Percentiles rank a stretch among this genome's conserved stretches.
Evolutionary conservation across 2,329 filamentous ascomycete species (phyloP).

Genomic region (Fusarium humuli): DNA sequence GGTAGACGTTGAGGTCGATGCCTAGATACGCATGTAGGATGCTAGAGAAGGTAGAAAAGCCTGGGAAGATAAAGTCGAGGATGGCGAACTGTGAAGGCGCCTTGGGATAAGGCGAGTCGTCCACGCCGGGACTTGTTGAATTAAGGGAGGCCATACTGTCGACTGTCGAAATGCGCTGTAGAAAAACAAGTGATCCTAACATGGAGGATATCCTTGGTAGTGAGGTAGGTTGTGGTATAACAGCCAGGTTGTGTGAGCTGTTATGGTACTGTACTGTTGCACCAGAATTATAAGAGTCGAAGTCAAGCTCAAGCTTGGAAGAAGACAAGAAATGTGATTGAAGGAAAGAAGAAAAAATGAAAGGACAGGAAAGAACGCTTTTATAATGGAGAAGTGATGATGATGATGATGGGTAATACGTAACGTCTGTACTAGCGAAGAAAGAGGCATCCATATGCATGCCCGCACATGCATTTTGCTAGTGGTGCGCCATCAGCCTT

Average conservation of each 20-base stretch:
- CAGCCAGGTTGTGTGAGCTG: not conserved
- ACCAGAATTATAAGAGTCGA: not conserved
- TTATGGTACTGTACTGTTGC: not conserved
- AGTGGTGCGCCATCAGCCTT: slow-evolving; percentile 22
- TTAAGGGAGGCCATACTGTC: slow-evolving; percentile 44
- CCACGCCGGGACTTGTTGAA: slow-evolving; percentile 28
- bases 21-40: slow-evolving; percentile 67
- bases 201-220: not conserved
- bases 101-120: not conserved
- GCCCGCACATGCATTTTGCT: not conserved
- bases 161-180: slow-evolving; percentile 11
- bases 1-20: slow-evolving; percentile 71
- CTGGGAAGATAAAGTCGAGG: slow-evolving; percentile 74
- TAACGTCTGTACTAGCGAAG: not conserved
- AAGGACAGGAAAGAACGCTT: slow-evolving; percentile 1
- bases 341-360: not conserved
- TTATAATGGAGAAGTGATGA: slow-evolving; percentile 19
- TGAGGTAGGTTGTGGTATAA: not conserved
- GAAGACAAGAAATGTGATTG: slow-evolving; percentile 8
- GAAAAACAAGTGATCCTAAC: slow-evolving; percentile 18
- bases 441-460: slow-evolving; percentile 19
- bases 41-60: slow-evolving; percentile 69
- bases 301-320: slow-evolving; percentile 10
- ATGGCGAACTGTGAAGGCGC: slow-evolving; percentile 57
- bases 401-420: slow-evolving; percentile 5